Evolutionary conservation across 2,329 filamentous ascomycete species (phyloP).

Genomic region (Neopestalotiopsis sp.): DNA sequence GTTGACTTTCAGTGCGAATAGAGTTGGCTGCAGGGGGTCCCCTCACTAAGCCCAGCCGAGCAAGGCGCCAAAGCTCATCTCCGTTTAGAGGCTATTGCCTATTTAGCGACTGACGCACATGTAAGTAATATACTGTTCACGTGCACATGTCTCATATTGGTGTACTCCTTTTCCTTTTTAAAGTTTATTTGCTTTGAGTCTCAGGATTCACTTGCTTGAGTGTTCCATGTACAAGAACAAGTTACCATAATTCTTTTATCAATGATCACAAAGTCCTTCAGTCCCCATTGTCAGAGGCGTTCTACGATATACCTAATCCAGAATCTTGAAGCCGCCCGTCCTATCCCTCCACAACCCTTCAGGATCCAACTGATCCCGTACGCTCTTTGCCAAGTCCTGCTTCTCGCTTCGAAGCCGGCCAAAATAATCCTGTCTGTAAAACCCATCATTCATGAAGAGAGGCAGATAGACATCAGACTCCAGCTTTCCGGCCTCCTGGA

Average conservation of each 20-base stretch:
- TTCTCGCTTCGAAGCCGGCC: conserved; percentile 43
- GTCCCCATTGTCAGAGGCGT: background rate
- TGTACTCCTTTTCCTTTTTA: background rate
- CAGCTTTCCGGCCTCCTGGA: conserved; percentile 39
- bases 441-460: conserved; percentile 50
- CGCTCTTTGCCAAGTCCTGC: conserved; percentile 38
- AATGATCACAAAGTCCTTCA: background rate
- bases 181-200: background rate
- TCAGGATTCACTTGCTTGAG: background rate
- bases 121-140: background rate
- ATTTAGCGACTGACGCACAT: background rate
- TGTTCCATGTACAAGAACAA: background rate
- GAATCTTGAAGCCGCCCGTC: conserved; percentile 46
- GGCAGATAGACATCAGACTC: conserved; percentile 41
- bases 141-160: background rate
- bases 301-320: background rate
- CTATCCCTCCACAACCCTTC: conserved; percentile 43
- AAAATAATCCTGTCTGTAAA: conserved; percentile 48
- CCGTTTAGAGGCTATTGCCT: too few species aligned
- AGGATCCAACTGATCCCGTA: conserved; percentile 44
- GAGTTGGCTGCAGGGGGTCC: conserved; percentile 16
- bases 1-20: conserved; percentile 1
- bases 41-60: conserved; percentile 28
- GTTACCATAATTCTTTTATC: background rate
- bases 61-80: conserved; percentile 15